Percentiles rank a stretch among this genome's conserved stretches.
phyloP scores from a whole-genome alignment of 768 basidiomycete species.

The Tricholoma terreum region DNA sequence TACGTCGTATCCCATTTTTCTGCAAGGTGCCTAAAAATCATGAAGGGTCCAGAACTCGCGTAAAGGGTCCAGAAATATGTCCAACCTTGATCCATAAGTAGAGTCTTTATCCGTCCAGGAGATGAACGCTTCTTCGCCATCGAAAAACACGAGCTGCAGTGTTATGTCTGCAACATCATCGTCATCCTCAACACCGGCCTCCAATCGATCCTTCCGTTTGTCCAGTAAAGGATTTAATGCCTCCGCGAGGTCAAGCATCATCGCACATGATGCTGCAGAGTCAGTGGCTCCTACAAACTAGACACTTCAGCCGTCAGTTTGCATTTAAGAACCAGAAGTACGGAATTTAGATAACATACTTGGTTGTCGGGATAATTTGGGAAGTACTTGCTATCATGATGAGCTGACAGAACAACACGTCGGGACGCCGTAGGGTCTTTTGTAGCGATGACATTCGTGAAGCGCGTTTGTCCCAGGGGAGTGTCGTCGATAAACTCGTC shows the following conservation, averaged over 20 bases:
- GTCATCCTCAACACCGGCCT: slow-evolving; percentile 58
- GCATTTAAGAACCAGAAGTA: slow-evolving; percentile 2
- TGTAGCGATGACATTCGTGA: slow-evolving; percentile 92
- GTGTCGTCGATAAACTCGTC: slow-evolving; percentile 79
- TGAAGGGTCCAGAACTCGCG: background rate
- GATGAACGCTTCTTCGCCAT: slow-evolving; percentile 95
- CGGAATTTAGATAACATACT: slow-evolving; percentile 38
- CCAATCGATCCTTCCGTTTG: slow-evolving; percentile 50
- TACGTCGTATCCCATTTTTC: slow-evolving; percentile 77
- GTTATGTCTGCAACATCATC: slow-evolving; percentile 83
- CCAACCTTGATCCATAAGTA: slow-evolving; percentile 90
- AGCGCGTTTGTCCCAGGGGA: slow-evolving; percentile 74
- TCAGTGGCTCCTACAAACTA: slow-evolving; percentile 98
- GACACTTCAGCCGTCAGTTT: slow-evolving; percentile 6
- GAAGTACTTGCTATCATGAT: slow-evolving; percentile 93
- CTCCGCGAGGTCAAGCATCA: slow-evolving; percentile 91
- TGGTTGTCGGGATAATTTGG: slow-evolving; percentile 67
- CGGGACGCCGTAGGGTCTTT: slow-evolving; percentile 84
- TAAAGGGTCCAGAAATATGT: background rate
- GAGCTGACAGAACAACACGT: slow-evolving; percentile 85
- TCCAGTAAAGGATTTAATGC: slow-evolving; percentile 72
- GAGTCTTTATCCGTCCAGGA: slow-evolving; percentile 89
- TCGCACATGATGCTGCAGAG: slow-evolving; percentile 92
- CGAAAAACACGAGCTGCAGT: slow-evolving; percentile 91
- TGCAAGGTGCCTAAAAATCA: slow-evolving; percentile 71